Evolutionary conservation across 2,329 filamentous ascomycete species (phyloP), one percentile per base, ranked within the genome.

Genomic region (Neonectria magnoliae): DNA sequence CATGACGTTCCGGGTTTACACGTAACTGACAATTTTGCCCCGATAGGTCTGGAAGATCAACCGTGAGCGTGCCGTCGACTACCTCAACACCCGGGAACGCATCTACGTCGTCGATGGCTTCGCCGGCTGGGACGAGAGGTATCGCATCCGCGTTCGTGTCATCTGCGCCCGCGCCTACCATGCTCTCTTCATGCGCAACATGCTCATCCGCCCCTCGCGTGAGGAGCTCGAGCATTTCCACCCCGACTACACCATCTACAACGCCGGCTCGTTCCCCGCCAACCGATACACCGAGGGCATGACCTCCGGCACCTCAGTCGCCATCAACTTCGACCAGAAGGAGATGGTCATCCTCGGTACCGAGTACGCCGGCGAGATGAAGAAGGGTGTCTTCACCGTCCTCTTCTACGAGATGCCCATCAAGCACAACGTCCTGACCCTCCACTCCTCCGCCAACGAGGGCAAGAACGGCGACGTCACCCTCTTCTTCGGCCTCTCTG

Each of bases 321-420:
- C 96, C 73, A 97, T 99, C 86, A 99, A 99, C 90, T 99, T 99
- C 76, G 92, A 92, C 78, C 94, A 98, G 79, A 98, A 97, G 91
- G 96, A 99, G 88, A 99, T 99, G 96, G 96, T 99, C 74, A 99
- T 99, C 80, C 90, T 99, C 62, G 96, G 96, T 81, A 99, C 96
- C 38, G 96, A 99, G 85, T 99, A 99, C 78, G 96, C 96, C 62
- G 95, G 95, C 76, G 76, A 80, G 74, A 80, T 80, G 78, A 97
- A 97, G 87, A 97, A 97, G 87, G 94, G 96, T 75, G 89, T 99
- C 81, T 99, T 99, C 88, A 99, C 96, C 52, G 94, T 99, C 55
- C 90, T 99, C 80, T 99, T 97, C 89, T 99, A 98, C 87, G 96
- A 99, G 87, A 99, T 98, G 94, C 96, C 96, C 67, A 93, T 99